Conservation (phyloP, 148 eudicot genomes). For the Nepenthes mirabilis region DNA sequence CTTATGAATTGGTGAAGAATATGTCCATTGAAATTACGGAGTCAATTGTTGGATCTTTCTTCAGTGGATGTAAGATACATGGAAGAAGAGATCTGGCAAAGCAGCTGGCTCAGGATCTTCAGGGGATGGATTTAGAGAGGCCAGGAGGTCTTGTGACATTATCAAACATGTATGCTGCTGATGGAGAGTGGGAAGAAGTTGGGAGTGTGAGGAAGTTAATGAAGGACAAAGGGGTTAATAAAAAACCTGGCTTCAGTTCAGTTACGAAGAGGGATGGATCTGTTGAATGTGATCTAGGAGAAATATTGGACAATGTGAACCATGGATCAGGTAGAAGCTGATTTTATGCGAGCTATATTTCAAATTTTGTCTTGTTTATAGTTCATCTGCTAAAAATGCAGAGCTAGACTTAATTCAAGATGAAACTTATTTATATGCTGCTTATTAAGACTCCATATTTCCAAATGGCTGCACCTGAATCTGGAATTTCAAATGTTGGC, state of each 20-base stretch:
- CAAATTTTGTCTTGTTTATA: too few species aligned
- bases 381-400: too few species aligned
- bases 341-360: too few species aligned
- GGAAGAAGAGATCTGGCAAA: slow-evolving; percentile 55
- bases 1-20: slow-evolving; percentile 27
- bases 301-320: too few species aligned
- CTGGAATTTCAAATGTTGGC: too few species aligned
- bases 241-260: slow-evolving; percentile 37
- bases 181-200: slow-evolving; percentile 49
- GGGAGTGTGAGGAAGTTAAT: slow-evolving; percentile 37
- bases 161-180: slow-evolving; percentile 49
- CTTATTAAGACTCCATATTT: too few species aligned
- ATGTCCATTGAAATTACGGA: slow-evolving; percentile 25
- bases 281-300: too few species aligned
- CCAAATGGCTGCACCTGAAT: too few species aligned
- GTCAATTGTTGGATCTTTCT: slow-evolving; percentile 46
- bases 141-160: slow-evolving; percentile 45
- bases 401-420: too few species aligned
- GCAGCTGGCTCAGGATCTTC: slow-evolving; percentile 18
- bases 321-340: too few species aligned
- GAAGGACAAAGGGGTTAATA: slow-evolving; percentile 32
- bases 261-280: background rate
- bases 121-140: slow-evolving; percentile 19
- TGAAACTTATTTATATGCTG: too few species aligned
- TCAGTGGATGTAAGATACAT: slow-evolving; percentile 48